phyloP scores from a whole-genome alignment of 2,329 filamentous ascomycete species.

The Pestalotiopsis sp. region DNA sequence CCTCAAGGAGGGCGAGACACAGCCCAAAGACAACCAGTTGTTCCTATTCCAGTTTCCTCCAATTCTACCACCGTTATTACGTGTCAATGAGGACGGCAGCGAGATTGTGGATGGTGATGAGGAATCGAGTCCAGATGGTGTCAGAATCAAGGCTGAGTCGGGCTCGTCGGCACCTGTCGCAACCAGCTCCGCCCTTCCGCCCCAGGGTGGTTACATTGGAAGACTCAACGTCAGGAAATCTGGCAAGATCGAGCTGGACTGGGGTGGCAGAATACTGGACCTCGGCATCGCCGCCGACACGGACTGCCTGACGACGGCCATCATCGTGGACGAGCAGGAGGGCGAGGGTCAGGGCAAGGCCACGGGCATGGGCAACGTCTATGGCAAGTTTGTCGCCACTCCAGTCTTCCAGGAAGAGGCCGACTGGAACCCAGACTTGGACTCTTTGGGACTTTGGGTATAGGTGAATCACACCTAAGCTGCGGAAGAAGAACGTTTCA shows the following conservation, averaged over 20 bases:
- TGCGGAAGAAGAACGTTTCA: background rate
- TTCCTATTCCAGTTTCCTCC: constrained; percentile 70
- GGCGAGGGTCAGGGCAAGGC: constrained; percentile 52
- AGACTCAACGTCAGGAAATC: constrained; percentile 63
- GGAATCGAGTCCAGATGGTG: constrained; percentile 15
- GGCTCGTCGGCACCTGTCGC: constrained; percentile 23
- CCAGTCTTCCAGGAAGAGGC: constrained; percentile 61
- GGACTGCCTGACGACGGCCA: constrained; percentile 60
- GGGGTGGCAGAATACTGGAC: constrained; percentile 60
- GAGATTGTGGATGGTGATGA: constrained; percentile 28
- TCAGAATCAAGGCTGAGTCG: constrained; percentile 31
- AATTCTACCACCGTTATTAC: constrained; percentile 58
- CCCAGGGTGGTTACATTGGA: constrained; percentile 61
- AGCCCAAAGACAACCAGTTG: constrained; percentile 52
- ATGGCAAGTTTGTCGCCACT: constrained; percentile 63
- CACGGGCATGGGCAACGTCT: constrained; percentile 65
- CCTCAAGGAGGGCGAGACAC: constrained; percentile 26
- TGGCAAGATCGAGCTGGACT: constrained; percentile 63
- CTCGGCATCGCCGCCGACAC: constrained; percentile 53
- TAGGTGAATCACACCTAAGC: background rate
- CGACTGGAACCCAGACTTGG: constrained; percentile 52
- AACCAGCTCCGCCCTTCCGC: constrained; percentile 41
- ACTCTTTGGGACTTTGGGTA: constrained; percentile 19
- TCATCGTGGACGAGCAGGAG: constrained; percentile 61
- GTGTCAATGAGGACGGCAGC: constrained; percentile 26